A percentile compares a stretch with the other conserved stretches of the same genome.
phyloP scores from a whole-genome alignment of 768 basidiomycete species.

The Kwoniella botswanensis region DNA sequence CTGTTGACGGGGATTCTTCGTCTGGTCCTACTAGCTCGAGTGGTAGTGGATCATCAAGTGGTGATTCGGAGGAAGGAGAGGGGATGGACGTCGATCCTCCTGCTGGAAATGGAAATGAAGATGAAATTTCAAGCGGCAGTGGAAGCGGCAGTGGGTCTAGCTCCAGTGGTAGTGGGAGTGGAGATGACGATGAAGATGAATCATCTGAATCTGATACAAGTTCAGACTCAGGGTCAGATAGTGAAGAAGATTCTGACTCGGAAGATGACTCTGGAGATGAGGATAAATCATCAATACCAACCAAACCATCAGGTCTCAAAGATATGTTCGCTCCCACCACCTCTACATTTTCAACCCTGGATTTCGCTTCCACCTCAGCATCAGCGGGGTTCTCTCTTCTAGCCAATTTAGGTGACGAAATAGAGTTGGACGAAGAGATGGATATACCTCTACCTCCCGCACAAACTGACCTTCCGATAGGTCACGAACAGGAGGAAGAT shows the following conservation, averaged over 20 bases:
- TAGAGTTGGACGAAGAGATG: conserved; percentile 53
- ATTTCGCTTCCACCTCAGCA: conserved; percentile 16
- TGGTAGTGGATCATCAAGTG: conserved; percentile 17
- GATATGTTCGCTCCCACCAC: conserved; percentile 33
- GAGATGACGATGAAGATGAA: conserved; percentile 22
- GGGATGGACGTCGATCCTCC: conserved; percentile 29
- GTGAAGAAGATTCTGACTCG: conserved; percentile 11
- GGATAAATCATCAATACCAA: conserved; percentile 3
- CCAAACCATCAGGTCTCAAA: conserved; percentile 20
- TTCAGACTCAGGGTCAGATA: conserved; percentile 11
- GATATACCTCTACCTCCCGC: conserved; percentile 36
- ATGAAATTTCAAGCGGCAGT: conserved; percentile 16
- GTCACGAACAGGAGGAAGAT: background rate
- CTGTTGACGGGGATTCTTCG: background rate
- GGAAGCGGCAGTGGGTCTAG: conserved; percentile 10
- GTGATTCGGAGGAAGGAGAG: conserved; percentile 13
- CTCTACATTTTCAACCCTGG: background rate
- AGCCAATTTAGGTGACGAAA: conserved; percentile 47
- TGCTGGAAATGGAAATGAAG: conserved; percentile 13
- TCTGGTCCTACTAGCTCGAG: background rate
- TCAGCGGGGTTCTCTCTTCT: conserved; percentile 47
- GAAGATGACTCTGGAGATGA: conserved; percentile 5
- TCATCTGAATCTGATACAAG: conserved; percentile 14
- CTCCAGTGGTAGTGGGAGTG: conserved; percentile 14
- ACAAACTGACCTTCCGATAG: background rate